Evolutionary conservation across 345 rosid species (phyloP).

Genomic region (Gossypium arboreum): DNA sequence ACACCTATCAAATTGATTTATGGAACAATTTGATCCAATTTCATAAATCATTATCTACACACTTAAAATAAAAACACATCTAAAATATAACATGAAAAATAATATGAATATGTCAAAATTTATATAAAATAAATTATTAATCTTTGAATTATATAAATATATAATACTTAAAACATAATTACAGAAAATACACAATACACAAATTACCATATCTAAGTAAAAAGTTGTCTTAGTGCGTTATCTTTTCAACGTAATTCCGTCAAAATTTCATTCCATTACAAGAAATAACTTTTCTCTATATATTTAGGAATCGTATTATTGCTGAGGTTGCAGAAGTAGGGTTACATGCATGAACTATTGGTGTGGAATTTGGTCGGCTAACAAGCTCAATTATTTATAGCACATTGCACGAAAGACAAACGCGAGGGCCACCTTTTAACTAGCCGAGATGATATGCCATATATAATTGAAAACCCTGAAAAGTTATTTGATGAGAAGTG

Average conservation of each 20-base stretch:
- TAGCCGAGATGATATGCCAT: not conserved
- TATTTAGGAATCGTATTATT: not conserved
- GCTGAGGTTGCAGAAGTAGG: conserved; percentile 1
- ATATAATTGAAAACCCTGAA: not conserved
- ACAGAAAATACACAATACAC: not conserved
- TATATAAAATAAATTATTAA: not conserved
- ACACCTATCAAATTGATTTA: too few species aligned
- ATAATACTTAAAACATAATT: not conserved
- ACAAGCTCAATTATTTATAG: not conserved
- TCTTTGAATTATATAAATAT: not conserved
- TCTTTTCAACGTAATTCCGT: not conserved
- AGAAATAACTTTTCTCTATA: not conserved
- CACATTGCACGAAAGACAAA: not conserved
- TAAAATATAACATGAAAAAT: not conserved
- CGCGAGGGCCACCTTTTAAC: not conserved
- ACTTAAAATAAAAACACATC: too few species aligned
- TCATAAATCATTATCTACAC: too few species aligned
- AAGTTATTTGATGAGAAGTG: not conserved
- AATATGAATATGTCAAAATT: not conserved
- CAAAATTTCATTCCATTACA: not conserved
- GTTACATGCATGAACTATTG: not conserved
- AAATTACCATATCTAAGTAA: too few species aligned
- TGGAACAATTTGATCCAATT: too few species aligned
- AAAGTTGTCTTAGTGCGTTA: not conserved
- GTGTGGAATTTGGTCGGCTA: not conserved